Base-by-base conservation (phyloP, 768 basidiomycete genomes). In the Phanerochaete carnosa region DNA sequence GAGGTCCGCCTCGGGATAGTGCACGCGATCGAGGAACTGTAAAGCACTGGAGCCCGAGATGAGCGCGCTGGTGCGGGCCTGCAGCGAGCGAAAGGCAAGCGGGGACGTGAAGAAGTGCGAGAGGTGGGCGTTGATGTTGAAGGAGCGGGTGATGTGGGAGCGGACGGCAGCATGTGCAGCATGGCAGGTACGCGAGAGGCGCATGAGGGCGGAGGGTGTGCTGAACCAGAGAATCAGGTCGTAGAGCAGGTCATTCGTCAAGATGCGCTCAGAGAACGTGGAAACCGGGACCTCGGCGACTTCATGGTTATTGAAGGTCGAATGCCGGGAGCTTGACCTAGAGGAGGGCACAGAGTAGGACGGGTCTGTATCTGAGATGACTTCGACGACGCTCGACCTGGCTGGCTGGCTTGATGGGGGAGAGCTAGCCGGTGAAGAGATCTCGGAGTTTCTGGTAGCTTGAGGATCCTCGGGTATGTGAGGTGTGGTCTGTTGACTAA, bases 21-120 rank as follows among this genome's bases (percentile, higher is more conserved):
- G 69, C 0, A 72, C 63, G 19, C 81, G 66, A 52, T 80, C 78
- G 45, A 86, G 73, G 63, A 83, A 82, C 53, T 85, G 83, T 2
- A 84, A 74, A 0, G 82, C 83, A 28, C 70, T 73, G 0, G 83
- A 84, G 11, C 84, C 84, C 2, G 84, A 85, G 22, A 86, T 77
- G 25, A 85, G 64, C 0, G 77, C 75, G 39, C 74, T 77, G 0
- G 80, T 82, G 16, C 58, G 64, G 0, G 73, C 75, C 65, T 81
- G 82, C 2, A 83, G 69, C 3, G 62, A 66, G 16, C 82, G 75
- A 59, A 84, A 84, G 3, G 67, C 66, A n/a, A 69, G n/a, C 5
- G 74, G 73, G 25, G 73, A 60, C 3, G 61, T 43, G 62, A 82
- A 80, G 57, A 72, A 80, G 7, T 69, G 68, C 5, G 62, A 65